Evolutionary conservation across 331 rosid species (phyloP).

Genomic region (Cucumis variabilis): DNA sequence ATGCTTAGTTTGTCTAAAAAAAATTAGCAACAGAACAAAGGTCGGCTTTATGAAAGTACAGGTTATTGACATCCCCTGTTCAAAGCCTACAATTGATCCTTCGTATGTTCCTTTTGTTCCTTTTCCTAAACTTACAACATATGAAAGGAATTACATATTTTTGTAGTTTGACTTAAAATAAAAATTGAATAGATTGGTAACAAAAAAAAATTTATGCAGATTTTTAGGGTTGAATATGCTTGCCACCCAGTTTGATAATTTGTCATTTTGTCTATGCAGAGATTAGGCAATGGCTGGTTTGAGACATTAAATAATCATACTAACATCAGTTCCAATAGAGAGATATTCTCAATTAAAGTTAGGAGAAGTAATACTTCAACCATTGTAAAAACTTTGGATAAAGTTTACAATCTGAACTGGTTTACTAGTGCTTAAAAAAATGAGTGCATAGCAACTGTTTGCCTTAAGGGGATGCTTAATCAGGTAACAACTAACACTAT

Average conservation of each 20-base stretch:
- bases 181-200: constrained; percentile 38
- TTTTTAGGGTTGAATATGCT: constrained; percentile 78
- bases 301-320: constrained; percentile 90
- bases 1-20: constrained; percentile 87
- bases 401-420: constrained; percentile 89
- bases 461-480: constrained; percentile 96
- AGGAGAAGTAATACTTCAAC: constrained; percentile 89
- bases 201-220: constrained; percentile 32
- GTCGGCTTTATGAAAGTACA: constrained; percentile 57
- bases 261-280: constrained; percentile 94
- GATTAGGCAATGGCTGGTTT: constrained; percentile 99
- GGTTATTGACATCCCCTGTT: constrained; percentile 67
- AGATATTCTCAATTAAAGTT: constrained; percentile 89
- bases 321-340: constrained; percentile 97
- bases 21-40: constrained; percentile 60
- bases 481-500: constrained; percentile 57
- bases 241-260: constrained; percentile 93
- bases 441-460: too few species aligned
- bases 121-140: constrained; percentile 82
- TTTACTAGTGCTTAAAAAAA: background rate
- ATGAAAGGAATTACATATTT: constrained; percentile 39
- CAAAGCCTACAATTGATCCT: constrained; percentile 70
- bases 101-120: constrained; percentile 78
- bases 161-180: constrained; percentile 35
- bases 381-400: constrained; percentile 82